Percentiles rank a stretch among this genome's conserved stretches.
These are phyloP conservation scores for Boletus sp. DNA, from an alignment of 1,284 basidiomycete genomes.

Conservation along the genomic window DNA sequence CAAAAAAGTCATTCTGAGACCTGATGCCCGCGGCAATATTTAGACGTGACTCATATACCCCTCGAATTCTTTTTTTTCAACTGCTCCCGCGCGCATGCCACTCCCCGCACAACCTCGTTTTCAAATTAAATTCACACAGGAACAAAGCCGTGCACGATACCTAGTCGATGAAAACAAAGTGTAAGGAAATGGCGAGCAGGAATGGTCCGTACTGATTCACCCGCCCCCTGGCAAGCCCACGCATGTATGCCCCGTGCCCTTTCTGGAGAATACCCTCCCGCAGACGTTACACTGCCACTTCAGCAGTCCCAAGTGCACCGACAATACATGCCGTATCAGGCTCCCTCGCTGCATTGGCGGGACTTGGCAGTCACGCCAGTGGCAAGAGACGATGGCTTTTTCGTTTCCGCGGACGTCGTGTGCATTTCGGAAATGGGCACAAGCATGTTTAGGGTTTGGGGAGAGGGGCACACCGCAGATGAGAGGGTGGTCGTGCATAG, in stretches of 20 bases:
- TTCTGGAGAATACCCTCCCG: conserved; percentile 18
- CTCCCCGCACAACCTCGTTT: not conserved
- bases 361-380: conserved; percentile 10
- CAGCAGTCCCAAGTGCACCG: conserved; percentile 17
- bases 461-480: conserved; percentile 10
- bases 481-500: not conserved
- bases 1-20: not conserved
- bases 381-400: conserved; percentile 10
- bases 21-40: not conserved
- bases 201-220: not conserved
- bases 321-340: conserved; percentile 16
- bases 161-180: not conserved
- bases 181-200: not conserved
- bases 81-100: not conserved
- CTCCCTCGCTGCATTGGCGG: conserved; percentile 22
- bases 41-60: not conserved
- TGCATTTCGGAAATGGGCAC: conserved; percentile 12
- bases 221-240: not conserved
- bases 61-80: not conserved
- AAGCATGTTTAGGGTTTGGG: conserved; percentile 4
- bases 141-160: not conserved
- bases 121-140: not conserved
- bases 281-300: conserved; percentile 18
- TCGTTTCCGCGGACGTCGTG: conserved; percentile 21
- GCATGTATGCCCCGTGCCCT: conserved; percentile 17